These are phyloP conservation scores for Phytophthora meadii DNA, from an alignment of 352 stramenopile genomes.

Conservation along the genomic window DNA sequence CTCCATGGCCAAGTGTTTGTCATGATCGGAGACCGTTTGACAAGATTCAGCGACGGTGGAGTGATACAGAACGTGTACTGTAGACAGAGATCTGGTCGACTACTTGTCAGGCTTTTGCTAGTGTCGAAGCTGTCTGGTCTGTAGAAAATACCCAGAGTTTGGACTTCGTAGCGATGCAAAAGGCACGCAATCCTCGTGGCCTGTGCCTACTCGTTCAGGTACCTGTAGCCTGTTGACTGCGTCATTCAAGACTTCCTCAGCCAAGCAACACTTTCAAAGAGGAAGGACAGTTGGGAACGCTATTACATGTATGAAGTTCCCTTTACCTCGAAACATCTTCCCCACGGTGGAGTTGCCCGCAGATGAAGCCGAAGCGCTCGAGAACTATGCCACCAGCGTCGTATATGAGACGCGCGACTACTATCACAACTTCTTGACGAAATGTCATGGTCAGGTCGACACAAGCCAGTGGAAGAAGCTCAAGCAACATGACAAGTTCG, in stretches of 20 bases:
- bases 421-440: slow-evolving; percentile 36
- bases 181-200: slow-evolving; percentile 8
- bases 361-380: slow-evolving; percentile 17
- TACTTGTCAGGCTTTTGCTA: neutral
- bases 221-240: slow-evolving; percentile 4
- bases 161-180: slow-evolving; percentile 7
- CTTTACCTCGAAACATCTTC: slow-evolving; percentile 35
- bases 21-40: too few relatives aligned
- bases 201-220: slow-evolving; percentile 8
- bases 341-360: slow-evolving; percentile 21
- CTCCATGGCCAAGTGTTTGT: neutral
- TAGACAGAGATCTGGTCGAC: too few relatives aligned
- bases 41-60: too few relatives aligned
- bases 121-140: slow-evolving; percentile 8
- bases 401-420: slow-evolving; percentile 34
- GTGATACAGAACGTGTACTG: too few relatives aligned
- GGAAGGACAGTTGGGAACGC: neutral
- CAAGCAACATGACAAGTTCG: slow-evolving; percentile 37
- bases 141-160: slow-evolving; percentile 14
- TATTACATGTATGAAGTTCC: slow-evolving; percentile 34
- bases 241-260: slow-evolving; percentile 23
- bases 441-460: slow-evolving; percentile 28
- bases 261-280: slow-evolving; percentile 2
- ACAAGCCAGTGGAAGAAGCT: slow-evolving; percentile 39
- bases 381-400: slow-evolving; percentile 25